These are phyloP conservation scores for Bipolaris gigantea DNA, from an alignment of 2,329 filamentous ascomycete species.

Conservation along the genomic window DNA sequence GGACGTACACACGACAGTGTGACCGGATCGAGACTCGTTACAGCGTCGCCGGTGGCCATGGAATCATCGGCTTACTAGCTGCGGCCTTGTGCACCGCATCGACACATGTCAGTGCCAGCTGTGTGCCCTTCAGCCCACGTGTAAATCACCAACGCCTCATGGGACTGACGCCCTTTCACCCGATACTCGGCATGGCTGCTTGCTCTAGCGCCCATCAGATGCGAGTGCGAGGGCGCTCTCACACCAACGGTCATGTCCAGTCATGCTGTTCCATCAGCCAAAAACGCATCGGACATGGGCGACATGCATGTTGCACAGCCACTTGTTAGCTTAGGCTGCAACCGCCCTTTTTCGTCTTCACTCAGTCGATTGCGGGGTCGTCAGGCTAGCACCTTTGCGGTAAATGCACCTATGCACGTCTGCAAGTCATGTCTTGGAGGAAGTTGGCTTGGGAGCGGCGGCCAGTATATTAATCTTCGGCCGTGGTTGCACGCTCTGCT, in stretches of 20 bases:
- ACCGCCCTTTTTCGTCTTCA: slow-evolving; percentile 1
- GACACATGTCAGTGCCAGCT: neutral
- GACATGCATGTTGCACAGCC: neutral
- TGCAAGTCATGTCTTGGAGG: neutral
- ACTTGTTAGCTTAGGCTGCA: slow-evolving; percentile 4
- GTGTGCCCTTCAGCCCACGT: neutral
- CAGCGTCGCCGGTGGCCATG: neutral
- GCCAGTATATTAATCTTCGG: neutral
- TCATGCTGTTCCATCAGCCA: neutral
- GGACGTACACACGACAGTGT: too few species aligned
- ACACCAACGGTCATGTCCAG: neutral
- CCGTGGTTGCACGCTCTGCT: neutral
- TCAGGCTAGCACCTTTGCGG: neutral
- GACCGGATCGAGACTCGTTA: neutral
- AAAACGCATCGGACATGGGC: neutral
- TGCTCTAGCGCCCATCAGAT: neutral
- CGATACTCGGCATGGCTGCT: too few species aligned
- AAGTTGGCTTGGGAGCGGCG: neutral
- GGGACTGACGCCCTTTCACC: neutral
- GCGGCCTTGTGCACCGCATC: neutral
- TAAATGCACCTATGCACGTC: neutral
- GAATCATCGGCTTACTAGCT: neutral
- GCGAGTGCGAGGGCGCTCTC: neutral
- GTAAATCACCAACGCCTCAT: neutral
- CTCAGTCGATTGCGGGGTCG: neutral